These are phyloP conservation scores for Apodospora peruviana DNA, from an alignment of 495 filamentous ascomycete genomes.

Conservation along the genomic window DNA sequence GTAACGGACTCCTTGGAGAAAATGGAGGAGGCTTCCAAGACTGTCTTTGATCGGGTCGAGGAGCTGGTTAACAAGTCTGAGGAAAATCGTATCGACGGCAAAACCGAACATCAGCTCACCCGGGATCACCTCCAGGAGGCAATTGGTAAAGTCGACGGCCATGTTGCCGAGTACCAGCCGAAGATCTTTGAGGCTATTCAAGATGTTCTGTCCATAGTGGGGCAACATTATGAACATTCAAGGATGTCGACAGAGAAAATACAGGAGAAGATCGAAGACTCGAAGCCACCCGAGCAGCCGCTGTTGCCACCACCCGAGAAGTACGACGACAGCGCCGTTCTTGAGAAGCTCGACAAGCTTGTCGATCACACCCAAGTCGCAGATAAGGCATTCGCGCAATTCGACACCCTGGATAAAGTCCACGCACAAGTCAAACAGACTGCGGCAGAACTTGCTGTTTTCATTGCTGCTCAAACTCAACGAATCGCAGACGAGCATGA, in stretches of 20 bases:
- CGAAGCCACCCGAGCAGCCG: constrained; percentile 37
- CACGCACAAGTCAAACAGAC: constrained; percentile 83
- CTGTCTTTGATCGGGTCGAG: constrained; percentile 72
- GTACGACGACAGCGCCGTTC: constrained; percentile 56
- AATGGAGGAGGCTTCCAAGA: constrained; percentile 76
- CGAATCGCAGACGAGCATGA: constrained; percentile 75
- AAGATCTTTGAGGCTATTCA: constrained; percentile 76
- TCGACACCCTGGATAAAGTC: constrained; percentile 80
- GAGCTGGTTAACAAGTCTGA: constrained; percentile 72
- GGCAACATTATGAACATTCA: constrained; percentile 73
- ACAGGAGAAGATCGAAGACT: constrained; percentile 50
- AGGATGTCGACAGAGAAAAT: constrained; percentile 41
- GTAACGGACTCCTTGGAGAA: constrained; percentile 81
- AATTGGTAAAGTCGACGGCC: constrained; percentile 61
- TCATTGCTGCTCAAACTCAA: constrained; percentile 73
- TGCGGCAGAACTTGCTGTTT: constrained; percentile 79
- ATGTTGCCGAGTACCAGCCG: constrained; percentile 75
- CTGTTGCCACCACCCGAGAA: constrained; percentile 38
- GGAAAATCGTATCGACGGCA: constrained; percentile 64
- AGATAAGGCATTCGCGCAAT: constrained; percentile 51
- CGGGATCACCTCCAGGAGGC: constrained; percentile 69
- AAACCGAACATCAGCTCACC: constrained; percentile 70
- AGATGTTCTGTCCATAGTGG: constrained; percentile 74
- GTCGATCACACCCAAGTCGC: constrained; percentile 59
- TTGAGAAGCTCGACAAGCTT: constrained; percentile 81